Base-by-base conservation (phyloP, 768 basidiomycete genomes). In the Termitomyces sp. region DNA sequence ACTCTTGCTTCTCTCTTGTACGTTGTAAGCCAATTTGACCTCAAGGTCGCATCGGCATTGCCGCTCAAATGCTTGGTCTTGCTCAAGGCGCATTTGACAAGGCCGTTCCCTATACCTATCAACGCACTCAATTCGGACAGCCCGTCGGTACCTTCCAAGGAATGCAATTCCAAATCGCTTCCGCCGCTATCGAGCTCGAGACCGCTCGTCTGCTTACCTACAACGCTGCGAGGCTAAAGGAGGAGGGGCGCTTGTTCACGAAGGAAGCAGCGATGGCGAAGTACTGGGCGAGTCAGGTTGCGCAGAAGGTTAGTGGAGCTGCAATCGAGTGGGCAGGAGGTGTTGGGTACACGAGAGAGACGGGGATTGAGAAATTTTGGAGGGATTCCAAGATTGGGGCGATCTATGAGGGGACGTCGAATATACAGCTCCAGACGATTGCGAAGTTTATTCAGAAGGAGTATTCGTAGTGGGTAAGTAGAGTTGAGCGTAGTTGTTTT, bases 201-300 rank as follows among this genome's bases (percentile, higher is more conserved):
- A 83, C 86, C 2, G 96, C 94, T 33, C 86, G 94, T 20, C 78
- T 99, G 51, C 74, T 98, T 65, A 96, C 95, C 7, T 99, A 99
- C 78, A 98, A 98, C 68, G 96, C 96, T 22, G 96, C 97, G 44
- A 81, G 96, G 35, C 83, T 93, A 57, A 96, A 96, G 82, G 96
- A 97, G 73, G 91, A 95, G 72, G 94, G 94, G 9, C 79, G 81
- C 69, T 69, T 76, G 32, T 99, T 98, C 74, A 87, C 89, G 33
- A 93, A 92, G 75, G 92, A 98, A 75, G 96, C 97, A 12, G 97
- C 97, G 2, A 97, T 98, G 92, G 97, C 97, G 54, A 99, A 99
- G 75, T 96, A 91, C 70, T 93, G 88, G 82, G 84, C 90, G 24
- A 94, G 93, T 62, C 83, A 90, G 22, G 86, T 99, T 7, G 97